Conservation (phyloP, 371 early-diverging fungal species). For the Rhizomucor miehei region DNA sequence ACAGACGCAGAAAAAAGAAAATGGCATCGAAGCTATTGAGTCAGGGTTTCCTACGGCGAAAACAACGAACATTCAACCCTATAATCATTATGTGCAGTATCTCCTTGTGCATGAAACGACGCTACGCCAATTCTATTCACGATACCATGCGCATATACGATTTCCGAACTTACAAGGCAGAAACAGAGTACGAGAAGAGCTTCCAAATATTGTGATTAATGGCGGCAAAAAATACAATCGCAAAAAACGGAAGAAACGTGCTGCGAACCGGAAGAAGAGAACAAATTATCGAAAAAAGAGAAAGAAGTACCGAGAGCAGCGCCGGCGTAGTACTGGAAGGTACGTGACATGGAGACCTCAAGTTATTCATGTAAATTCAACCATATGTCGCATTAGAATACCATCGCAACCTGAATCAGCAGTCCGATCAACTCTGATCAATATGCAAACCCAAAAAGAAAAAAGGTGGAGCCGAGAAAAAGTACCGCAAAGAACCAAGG, state of each 20-base stretch:
- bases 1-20: neutral
- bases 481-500: neutral
- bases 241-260: neutral
- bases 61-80: neutral
- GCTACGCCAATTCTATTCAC: no score
- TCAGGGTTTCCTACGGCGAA: neutral
- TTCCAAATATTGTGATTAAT: neutral
- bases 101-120: neutral
- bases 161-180: neutral
- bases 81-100: neutral
- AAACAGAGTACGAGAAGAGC: neutral
- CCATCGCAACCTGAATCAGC: slow-evolving; percentile 2
- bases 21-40: neutral
- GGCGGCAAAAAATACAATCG: neutral
- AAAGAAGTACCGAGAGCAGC: neutral
- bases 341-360: no score
- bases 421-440: neutral
- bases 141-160: neutral
- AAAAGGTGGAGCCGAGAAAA: neutral
- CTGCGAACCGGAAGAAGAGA: slow-evolving; percentile 2
- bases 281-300: neutral
- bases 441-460: neutral
- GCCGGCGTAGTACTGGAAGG: neutral
- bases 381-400: neutral
- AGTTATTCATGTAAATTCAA: no score